A percentile compares a stretch with the other conserved stretches of the same genome.
These are phyloP conservation scores for Pleurozium schreberi DNA, from an alignment of 225 moss, liverwort and hornwort genomes.

Conservation along the genomic window DNA sequence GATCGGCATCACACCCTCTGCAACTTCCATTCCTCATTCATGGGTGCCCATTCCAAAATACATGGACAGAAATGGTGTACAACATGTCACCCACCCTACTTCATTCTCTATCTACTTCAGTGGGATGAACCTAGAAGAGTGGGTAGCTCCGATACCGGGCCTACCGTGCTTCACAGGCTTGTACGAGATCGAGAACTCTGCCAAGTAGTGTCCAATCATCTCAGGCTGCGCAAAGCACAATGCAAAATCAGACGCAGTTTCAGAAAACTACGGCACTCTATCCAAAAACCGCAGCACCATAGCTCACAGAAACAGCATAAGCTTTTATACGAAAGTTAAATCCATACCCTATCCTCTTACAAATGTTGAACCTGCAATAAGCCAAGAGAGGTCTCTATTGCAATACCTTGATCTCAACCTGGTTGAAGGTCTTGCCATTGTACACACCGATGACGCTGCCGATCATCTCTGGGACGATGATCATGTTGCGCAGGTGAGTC, in stretches of 20 bases:
- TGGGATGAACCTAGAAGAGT: slow-evolving; percentile 58
- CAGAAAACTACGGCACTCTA: not conserved
- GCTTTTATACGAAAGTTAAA: not conserved
- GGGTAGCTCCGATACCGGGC: slow-evolving; percentile 53
- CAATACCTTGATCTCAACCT: slow-evolving; percentile 56
- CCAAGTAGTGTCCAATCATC: slow-evolving; percentile 91
- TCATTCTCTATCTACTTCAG: slow-evolving; percentile 28
- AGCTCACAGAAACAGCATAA: not conserved
- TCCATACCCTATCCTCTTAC: not conserved
- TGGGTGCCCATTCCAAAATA: not conserved
- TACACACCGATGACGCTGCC: slow-evolving; percentile 73
- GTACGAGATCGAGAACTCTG: slow-evolving; percentile 70
- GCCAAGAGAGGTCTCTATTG: not conserved
- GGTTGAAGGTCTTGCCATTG: slow-evolving; percentile 81
- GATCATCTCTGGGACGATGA: slow-evolving; percentile 79
- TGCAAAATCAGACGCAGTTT: not conserved
- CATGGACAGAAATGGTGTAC: slow-evolving; percentile 3
- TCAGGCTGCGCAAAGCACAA: slow-evolving; percentile 46
- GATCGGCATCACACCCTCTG: not conserved
- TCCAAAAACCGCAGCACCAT: not conserved
- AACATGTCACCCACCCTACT: not conserved
- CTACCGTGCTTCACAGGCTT: slow-evolving; percentile 57
- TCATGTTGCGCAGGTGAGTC: slow-evolving; percentile 61
- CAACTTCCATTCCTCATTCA: slow-evolving; percentile 6
- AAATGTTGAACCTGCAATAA: not conserved